Evolutionary conservation across 345 rosid species (phyloP).

Genomic region (Kandelia obovata): DNA sequence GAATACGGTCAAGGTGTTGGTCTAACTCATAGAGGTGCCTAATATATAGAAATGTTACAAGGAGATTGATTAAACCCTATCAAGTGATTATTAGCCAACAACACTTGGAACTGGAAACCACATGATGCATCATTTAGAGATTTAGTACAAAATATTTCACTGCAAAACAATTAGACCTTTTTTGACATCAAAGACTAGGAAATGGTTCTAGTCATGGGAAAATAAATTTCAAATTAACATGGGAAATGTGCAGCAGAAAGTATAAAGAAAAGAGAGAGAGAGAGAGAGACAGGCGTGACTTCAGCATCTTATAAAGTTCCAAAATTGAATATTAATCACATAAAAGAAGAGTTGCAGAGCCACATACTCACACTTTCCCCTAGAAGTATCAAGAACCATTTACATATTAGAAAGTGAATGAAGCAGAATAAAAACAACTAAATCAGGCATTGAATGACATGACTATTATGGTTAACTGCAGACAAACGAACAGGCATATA

Average conservation of each 20-base stretch:
- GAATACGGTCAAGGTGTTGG: constrained; percentile 76
- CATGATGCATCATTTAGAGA: no score
- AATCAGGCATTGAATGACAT: background rate
- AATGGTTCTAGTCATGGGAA: background rate
- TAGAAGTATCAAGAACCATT: background rate
- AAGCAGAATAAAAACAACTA: background rate
- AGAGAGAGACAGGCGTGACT: background rate
- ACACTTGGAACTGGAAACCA: no score
- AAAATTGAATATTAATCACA: background rate
- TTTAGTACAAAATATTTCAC: no score
- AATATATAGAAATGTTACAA: constrained; percentile 11
- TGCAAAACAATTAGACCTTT: background rate
- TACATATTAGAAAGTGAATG: background rate
- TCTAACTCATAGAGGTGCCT: constrained; percentile 69
- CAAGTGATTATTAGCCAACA: background rate
- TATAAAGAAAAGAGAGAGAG: background rate
- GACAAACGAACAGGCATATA: background rate
- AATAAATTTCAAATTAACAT: no score
- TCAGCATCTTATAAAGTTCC: background rate
- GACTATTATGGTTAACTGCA: background rate
- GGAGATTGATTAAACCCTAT: background rate
- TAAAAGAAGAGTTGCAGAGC: background rate
- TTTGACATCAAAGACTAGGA: background rate
- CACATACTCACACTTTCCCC: background rate
- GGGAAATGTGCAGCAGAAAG: no score